A percentile compares a stretch with the other conserved stretches of the same genome.
phyloP scores from a whole-genome alignment of 331 rosid species.

The Cydonia oblonga region DNA sequence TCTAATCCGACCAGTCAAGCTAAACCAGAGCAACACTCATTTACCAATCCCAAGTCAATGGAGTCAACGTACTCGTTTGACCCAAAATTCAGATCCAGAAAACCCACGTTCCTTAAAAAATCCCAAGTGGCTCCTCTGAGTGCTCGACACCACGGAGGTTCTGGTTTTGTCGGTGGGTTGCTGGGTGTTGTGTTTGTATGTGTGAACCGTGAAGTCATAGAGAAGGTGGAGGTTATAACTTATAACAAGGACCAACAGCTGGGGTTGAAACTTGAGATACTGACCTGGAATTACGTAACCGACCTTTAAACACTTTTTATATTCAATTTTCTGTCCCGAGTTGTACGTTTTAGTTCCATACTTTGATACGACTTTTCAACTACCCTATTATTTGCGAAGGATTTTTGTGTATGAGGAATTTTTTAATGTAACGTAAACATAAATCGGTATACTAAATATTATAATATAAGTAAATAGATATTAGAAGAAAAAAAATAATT shows the following conservation, averaged over 20 bases:
- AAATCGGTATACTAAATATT: no score
- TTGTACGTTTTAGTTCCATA: not conserved
- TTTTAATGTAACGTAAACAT: no score
- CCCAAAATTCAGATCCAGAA: constrained; percentile 20
- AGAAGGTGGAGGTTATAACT: not conserved
- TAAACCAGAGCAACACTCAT: no score
- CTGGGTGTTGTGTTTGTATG: not conserved
- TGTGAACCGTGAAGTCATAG: not conserved
- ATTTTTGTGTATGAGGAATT: no score
- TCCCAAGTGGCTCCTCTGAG: not conserved
- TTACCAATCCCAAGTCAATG: constrained; percentile 19
- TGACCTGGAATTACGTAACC: not conserved
- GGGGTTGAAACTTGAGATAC: not conserved
- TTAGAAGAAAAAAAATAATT: no score
- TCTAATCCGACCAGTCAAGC: not conserved
- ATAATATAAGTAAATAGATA: no score
- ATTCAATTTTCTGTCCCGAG: not conserved
- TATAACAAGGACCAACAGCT: no score
- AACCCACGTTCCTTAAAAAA: not conserved
- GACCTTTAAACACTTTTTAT: not conserved
- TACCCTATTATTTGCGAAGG: not conserved
- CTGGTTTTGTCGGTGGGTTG: not conserved
- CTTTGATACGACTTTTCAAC: not conserved
- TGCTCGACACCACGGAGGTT: not conserved
- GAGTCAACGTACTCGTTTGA: not conserved